Conservation (phyloP, 495 filamentous ascomycete genomes). For the Penicillium herquei region DNA sequence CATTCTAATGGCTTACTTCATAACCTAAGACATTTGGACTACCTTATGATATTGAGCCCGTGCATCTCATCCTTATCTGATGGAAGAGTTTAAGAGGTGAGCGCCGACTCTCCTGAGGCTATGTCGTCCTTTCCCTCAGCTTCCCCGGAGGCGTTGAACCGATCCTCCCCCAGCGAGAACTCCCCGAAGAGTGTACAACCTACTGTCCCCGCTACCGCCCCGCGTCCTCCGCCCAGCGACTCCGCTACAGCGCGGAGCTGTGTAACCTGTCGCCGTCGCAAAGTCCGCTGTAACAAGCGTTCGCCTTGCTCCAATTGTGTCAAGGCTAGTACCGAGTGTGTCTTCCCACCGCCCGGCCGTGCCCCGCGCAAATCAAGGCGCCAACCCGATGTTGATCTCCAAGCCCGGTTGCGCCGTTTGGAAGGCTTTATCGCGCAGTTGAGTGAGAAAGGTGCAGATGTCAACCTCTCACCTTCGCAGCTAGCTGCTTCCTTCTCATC, state of each 20-base stretch:
- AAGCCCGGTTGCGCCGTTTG: conserved; percentile 72
- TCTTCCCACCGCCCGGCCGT: conserved; percentile 79
- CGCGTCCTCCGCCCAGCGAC: conserved; percentile 12
- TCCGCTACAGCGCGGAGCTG: conserved; percentile 66
- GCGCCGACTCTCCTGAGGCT: conserved; percentile 3
- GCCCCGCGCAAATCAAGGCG: conserved; percentile 69
- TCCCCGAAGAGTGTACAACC: conserved; percentile 15
- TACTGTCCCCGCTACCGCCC: conserved; percentile 16
- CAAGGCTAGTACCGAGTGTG: conserved; percentile 73
- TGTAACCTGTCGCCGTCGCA: conserved; percentile 78
- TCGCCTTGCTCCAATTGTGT: conserved; percentile 82
- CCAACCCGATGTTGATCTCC: conserved; percentile 70
- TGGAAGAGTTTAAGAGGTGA: conserved; percentile 13
- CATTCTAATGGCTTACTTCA: not conserved
- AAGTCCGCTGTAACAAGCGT: conserved; percentile 85
- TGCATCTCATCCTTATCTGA: conserved; percentile 1
- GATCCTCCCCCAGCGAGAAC: conserved; percentile 19
- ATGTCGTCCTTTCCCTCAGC: conserved; percentile 33
- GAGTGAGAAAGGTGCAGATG: conserved; percentile 25
- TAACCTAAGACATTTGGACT: not conserved
- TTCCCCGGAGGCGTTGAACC: conserved; percentile 21
- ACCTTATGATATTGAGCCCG: not conserved
- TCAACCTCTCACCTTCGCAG: conserved; percentile 11
- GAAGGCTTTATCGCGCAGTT: conserved; percentile 79
- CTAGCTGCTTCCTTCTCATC: not conserved